Base-by-base conservation (phyloP, 139 green algal genomes). In the Yamagishiella unicocca region DNA sequence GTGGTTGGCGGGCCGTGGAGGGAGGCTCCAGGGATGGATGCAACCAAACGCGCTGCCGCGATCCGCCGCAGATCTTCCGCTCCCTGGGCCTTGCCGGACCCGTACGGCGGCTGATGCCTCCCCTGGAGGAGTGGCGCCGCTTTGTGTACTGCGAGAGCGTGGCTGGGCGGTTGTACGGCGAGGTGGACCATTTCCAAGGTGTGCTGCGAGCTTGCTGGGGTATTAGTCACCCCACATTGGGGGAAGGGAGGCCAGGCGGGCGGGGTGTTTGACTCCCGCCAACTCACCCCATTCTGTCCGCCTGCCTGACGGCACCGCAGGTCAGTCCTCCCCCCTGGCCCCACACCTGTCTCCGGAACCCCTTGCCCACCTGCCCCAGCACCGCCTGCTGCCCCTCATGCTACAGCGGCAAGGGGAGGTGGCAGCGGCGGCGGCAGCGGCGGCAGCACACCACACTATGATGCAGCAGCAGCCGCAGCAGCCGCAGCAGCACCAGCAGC, bases 171-270 rank as follows among this genome's bases (percentile, higher is more conserved):
- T 14, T 96, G 38, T 89, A 97, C 14, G 96, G 95, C 5, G 87
- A 90, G 33, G 95, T 98, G 8, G 96, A 99, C 89, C 96, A 99
- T 82, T 98, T 98, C 76, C 33, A 80, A 94, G 92, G 93, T 94
- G n/a, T n/a, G n/a, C n/a, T n/a, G n/a, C n/a, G n/a, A n/a, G n/a
- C n/a, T n/a, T n/a, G n/a, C n/a, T n/a, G n/a, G n/a, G n/a, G n/a
- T n/a, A n/a, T n/a, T n/a, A n/a, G n/a, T n/a, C n/a, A n/a, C n/a
- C n/a, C n/a, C n/a, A n/a, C n/a, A n/a, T n/a, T n/a, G n/a, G n/a
- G n/a, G n/a, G n/a, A n/a, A n/a, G n/a, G n/a, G n/a, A n/a, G n/a
- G n/a, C n/a, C n/a, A n/a, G n/a, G n/a, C n/a, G n/a, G n/a, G n/a
- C n/a, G n/a, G n/a, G n/a, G n/a, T n/a, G n/a, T n/a, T n/a, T n/a